Conservation (phyloP, 2,329 filamentous ascomycete genomes). For the Aspergillus felis region DNA sequence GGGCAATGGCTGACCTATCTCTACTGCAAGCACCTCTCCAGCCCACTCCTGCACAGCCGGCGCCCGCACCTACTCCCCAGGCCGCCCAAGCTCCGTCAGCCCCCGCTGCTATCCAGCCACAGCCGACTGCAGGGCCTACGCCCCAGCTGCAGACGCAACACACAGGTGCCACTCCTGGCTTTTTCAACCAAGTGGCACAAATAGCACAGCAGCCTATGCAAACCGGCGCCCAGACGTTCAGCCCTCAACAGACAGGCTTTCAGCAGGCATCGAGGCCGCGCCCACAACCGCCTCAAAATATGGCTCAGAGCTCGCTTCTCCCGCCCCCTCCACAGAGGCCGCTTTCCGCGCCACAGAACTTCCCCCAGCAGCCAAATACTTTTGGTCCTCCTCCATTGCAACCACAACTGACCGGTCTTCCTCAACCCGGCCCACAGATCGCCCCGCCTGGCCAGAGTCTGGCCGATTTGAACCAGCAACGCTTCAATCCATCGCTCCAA, state of each 20-base stretch:
- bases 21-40: slow-evolving; percentile 58
- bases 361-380: slow-evolving; percentile 63
- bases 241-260: slow-evolving; percentile 37
- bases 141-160: slow-evolving; percentile 37
- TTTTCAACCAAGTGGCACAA: slow-evolving; percentile 48
- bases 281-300: slow-evolving; percentile 64
- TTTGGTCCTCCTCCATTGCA: slow-evolving; percentile 74
- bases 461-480: slow-evolving; percentile 65
- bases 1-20: slow-evolving; percentile 67
- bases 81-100: slow-evolving; percentile 44
- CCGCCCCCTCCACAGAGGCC: slow-evolving; percentile 76
- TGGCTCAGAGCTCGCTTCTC: slow-evolving; percentile 61
- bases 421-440: slow-evolving; percentile 54
- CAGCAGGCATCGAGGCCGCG: slow-evolving; percentile 57
- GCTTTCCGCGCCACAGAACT: slow-evolving; percentile 81
- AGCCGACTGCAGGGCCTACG: slow-evolving; percentile 36
- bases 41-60: slow-evolving; percentile 46
- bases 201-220: slow-evolving; percentile 18
- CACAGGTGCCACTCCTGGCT: slow-evolving; percentile 45
- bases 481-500: slow-evolving; percentile 57
- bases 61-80: slow-evolving; percentile 47
- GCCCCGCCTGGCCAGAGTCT: slow-evolving; percentile 73
- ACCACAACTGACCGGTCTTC: slow-evolving; percentile 75
- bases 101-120: slow-evolving; percentile 35
- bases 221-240: slow-evolving; percentile 20